Base-by-base conservation (phyloP, 2,329 filamentous ascomycete genomes). In the Neonectria punicea region DNA sequence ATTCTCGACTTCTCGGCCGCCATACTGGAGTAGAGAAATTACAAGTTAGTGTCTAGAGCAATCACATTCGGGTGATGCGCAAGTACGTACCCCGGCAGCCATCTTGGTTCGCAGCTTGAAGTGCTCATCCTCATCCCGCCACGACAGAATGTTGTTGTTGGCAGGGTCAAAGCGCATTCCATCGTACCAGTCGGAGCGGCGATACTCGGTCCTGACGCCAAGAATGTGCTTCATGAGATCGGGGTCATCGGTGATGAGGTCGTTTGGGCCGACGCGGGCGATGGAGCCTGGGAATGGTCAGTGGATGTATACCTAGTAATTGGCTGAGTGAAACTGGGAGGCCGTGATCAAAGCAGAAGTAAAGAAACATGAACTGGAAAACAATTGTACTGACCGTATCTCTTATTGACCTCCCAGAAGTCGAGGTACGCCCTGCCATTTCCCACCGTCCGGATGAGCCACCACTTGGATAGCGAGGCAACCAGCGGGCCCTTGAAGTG, bases 161-260 rank as follows among this genome's bases (percentile, higher is more conserved):
- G 83, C 79, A 0, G 85, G 83, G 65, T 89, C 82, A 67, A 89
- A 80, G n/a, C 83, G 80, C 69, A 84, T 79, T 1, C 80, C 81
- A 58, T 82, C 78, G 69, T 86, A 86, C 82, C 83, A 86, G 0
- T 71, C 69, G 2, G 77, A 77, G 0, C 79, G 76, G 2, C 61
- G 66, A 53, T 82, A 82, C 2, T 70, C 66, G 18, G 76, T 77
- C 13, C 79, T 73, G 5, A 79, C 78, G 3, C 69, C 74, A 49
- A 74, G 73, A 53, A 82, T 77, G 10, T 74, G 74, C 25, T 75
- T 76, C 57, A 82, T 69, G 18, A 81, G 66, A 4, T 80, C 79
- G 1, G 79, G 77, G 59, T 83, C 81, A 43, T 76, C 73, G 3
- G 79, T 82, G 14, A 80, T 66, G 7, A 83, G 71, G 36, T 80